Percentiles rank a stretch among this genome's conserved stretches.
Evolutionary conservation across 768 basidiomycete species (phyloP).

Genomic region (Mycena albidolilacea): DNA sequence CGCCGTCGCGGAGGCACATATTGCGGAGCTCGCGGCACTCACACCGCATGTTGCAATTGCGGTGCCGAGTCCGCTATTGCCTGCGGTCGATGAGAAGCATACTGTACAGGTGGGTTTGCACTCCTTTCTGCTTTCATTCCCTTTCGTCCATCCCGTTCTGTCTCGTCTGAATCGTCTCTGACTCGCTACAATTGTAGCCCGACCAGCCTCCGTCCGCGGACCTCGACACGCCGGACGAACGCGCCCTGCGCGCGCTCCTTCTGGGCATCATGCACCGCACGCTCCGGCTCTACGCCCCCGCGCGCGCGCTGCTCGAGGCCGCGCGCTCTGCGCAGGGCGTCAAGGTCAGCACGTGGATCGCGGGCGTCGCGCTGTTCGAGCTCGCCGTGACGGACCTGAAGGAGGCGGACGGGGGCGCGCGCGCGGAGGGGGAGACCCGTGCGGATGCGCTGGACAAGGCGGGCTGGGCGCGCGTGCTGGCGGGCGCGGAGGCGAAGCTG

Average conservation of each 20-base stretch:
- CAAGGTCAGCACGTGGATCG: slow-evolving; percentile 77
- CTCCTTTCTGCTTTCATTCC: neutral
- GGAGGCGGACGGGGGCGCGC: slow-evolving; percentile 57
- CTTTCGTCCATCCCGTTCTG: neutral
- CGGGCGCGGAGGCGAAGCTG: slow-evolving; percentile 63
- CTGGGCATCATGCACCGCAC: slow-evolving; percentile 79
- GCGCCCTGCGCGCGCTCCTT: slow-evolving; percentile 77
- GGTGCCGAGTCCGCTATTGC: slow-evolving; percentile 44
- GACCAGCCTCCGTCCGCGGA: slow-evolving; percentile 39
- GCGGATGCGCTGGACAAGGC: slow-evolving; percentile 47
- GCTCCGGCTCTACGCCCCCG: slow-evolving; percentile 57
- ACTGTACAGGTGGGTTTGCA: slow-evolving; percentile 8
- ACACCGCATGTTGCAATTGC: slow-evolving; percentile 60
- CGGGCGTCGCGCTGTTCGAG: slow-evolving; percentile 78
- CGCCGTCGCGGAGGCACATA: slow-evolving; percentile 70
- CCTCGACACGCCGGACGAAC: slow-evolving; percentile 81
- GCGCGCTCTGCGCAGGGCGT: slow-evolving; percentile 61
- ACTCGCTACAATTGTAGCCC: slow-evolving; percentile 9
- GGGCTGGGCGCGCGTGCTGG: slow-evolving; percentile 66
- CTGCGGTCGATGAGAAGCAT: slow-evolving; percentile 18
- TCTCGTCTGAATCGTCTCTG: neutral
- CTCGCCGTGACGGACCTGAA: slow-evolving; percentile 79
- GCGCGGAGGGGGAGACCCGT: slow-evolving; percentile 25
- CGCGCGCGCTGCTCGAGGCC: slow-evolving; percentile 67
- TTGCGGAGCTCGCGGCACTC: slow-evolving; percentile 65